Conservation (phyloP, 306 rosid genomes). For the Quercus ilex region DNA sequence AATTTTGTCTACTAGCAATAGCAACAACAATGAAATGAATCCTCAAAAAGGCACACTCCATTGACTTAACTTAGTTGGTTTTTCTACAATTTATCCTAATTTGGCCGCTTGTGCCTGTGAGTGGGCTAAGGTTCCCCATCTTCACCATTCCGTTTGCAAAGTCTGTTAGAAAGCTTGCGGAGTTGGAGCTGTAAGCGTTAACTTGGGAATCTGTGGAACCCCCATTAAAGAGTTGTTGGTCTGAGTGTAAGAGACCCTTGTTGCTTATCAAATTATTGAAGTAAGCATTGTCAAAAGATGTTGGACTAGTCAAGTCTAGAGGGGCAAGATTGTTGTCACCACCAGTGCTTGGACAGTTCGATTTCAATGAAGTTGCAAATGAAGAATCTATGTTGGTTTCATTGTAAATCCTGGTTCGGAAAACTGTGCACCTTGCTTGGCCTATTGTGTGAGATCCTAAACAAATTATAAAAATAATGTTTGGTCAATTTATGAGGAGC, state of each 20-base stretch:
- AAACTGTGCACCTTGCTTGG: no score
- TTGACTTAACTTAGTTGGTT: constrained; percentile 1
- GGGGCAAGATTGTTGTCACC: no score
- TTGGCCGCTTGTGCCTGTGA: constrained; percentile 27
- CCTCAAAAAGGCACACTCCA: no score
- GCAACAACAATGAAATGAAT: no score
- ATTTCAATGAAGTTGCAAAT: no score
- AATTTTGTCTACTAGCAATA: no score
- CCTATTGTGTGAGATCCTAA: not conserved
- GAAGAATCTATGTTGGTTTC: no score
- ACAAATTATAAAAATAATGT: not conserved
- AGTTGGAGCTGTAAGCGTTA: not conserved
- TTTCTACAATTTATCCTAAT: constrained; percentile 23
- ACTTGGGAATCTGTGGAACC: constrained; percentile 28
- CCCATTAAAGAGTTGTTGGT: constrained; percentile 25
- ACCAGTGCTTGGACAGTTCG: no score
- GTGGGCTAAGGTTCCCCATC: constrained; percentile 45
- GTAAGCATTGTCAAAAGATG: no score
- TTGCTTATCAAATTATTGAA: not conserved
- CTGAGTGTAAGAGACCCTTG: constrained; percentile 33
- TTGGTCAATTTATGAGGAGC: no score
- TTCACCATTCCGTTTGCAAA: constrained; percentile 27
- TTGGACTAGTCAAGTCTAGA: no score
- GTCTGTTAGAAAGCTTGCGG: constrained; percentile 4
- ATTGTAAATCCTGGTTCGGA: no score